Percentiles rank a stretch among this genome's conserved stretches.
Conservation (phyloP, 1,139 yeast genomes). For the Pichia cactophila region DNA sequence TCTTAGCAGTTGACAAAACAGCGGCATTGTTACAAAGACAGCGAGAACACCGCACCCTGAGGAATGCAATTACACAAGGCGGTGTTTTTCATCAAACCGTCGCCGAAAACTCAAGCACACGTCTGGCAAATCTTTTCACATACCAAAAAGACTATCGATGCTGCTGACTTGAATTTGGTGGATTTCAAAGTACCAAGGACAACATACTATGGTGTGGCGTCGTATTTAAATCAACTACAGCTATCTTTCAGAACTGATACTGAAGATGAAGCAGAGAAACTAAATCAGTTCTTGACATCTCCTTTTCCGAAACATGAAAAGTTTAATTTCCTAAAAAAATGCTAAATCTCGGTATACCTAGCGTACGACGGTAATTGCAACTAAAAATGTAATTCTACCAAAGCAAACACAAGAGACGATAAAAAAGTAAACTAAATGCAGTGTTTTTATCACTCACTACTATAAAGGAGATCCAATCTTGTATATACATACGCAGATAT, state of each 20-base stretch:
- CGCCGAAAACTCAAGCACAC: slow-evolving; percentile 11
- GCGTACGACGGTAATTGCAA: no score
- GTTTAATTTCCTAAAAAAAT: background rate
- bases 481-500: no score
- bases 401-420: no score
- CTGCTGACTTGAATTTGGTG: background rate
- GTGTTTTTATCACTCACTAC: no score
- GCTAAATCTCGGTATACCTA: no score
- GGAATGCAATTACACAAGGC: background rate
- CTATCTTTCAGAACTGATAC: slow-evolving; percentile 6
- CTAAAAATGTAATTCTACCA: no score
- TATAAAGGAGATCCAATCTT: no score
- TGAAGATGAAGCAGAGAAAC: background rate
- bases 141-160: background rate
- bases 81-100: slow-evolving; percentile 8
- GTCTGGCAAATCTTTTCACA: slow-evolving; percentile 15
- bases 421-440: no score
- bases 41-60: background rate
- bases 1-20: background rate
- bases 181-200: slow-evolving; percentile 12
- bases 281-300: background rate
- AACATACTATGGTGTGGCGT: slow-evolving; percentile 5
- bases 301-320: background rate
- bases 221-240: slow-evolving; percentile 11
- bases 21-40: background rate